Base-by-base conservation (phyloP, 2,329 filamentous ascomycete genomes). In the Pseudogymnoascus sp. region DNA sequence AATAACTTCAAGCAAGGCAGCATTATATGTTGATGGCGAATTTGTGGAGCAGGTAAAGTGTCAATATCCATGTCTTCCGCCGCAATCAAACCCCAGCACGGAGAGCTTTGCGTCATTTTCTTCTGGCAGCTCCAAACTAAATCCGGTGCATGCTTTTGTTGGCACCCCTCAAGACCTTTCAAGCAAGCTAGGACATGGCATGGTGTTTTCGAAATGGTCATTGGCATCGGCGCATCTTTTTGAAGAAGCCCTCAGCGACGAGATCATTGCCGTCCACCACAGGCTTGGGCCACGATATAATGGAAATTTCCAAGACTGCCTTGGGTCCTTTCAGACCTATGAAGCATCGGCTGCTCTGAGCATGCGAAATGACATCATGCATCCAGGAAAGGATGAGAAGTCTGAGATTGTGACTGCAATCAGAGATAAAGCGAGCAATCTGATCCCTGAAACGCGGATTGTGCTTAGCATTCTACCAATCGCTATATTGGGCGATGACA, bases 291-390 rank as follows among this genome's bases (percentile, higher is more conserved):
- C 92, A 23, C 86, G 92, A 60, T 99, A 99, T 70, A 88, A 92
- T 72, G 95, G 95, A 14, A 99, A 99, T 73, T 96, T 96, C 70
- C 95, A 99, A 76, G 95, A 99, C 73, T 95, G 92, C 69, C 82
- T 99, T 13, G 95, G 96, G 4, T 93, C 92, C 1, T 96, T 99
- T 72, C 92, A 98, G 73, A 99, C 96, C 0, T 99, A 99, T 73
- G 87, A 90, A 71, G 93, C 95, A 6, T 98, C 95, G 1, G 93
- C 95, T 6, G 88, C 90, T 63, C 79, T 99, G 41, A 95, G 96
- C 65, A 82, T 97, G 62, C 89, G 93, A 54, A 98, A 98, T 71
- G 95, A 99, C 73, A 85, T 92, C 62, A 82, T 96, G 39, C 90
- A 96, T 75, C 89, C 91, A 1, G 93, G 92, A 11, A 96, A 92